These are phyloP conservation scores for Adansonia grandidieri DNA, from an alignment of 441 rosid genomes.

Conservation along the genomic window DNA sequence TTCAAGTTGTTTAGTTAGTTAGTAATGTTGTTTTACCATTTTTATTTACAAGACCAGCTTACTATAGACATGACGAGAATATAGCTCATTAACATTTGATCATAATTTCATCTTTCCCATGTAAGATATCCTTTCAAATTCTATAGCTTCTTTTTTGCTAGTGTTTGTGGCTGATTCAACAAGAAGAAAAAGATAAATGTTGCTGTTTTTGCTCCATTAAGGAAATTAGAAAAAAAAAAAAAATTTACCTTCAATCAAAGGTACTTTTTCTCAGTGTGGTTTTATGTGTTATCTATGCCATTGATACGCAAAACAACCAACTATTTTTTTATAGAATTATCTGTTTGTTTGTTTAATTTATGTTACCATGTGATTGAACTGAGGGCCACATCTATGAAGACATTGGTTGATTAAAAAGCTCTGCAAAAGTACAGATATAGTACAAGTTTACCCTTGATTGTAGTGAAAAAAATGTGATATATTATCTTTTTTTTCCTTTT, in stretches of 20 bases:
- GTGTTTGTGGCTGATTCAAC: slow-evolving; percentile 23
- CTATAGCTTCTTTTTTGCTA: slow-evolving; percentile 25
- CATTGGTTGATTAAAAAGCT: background rate
- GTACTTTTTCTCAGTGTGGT: slow-evolving; percentile 28
- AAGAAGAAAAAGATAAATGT: slow-evolving; percentile 35
- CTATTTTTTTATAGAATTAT: background rate
- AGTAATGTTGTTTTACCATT: background rate
- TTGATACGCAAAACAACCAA: background rate
- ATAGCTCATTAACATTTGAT: slow-evolving; percentile 17
- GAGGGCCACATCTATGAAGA: background rate
- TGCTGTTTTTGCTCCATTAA: slow-evolving; percentile 31
- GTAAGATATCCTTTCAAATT: slow-evolving; percentile 20
- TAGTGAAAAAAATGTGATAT: too few relatives aligned
- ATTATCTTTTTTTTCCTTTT: too few relatives aligned
- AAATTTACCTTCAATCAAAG: slow-evolving; percentile 38
- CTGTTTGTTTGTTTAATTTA: background rate
- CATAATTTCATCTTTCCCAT: slow-evolving; percentile 37
- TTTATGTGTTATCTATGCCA: background rate
- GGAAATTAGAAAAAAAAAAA: slow-evolving; percentile 29
- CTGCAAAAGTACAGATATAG: background rate
- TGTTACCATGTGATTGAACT: background rate
- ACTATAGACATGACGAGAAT: background rate
- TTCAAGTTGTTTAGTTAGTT: background rate
- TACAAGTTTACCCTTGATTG: too few relatives aligned
- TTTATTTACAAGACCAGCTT: background rate